These are phyloP conservation scores for Schwanniomyces occidentalis DNA, from an alignment of 805 yeast genomes.

Conservation along the genomic window DNA sequence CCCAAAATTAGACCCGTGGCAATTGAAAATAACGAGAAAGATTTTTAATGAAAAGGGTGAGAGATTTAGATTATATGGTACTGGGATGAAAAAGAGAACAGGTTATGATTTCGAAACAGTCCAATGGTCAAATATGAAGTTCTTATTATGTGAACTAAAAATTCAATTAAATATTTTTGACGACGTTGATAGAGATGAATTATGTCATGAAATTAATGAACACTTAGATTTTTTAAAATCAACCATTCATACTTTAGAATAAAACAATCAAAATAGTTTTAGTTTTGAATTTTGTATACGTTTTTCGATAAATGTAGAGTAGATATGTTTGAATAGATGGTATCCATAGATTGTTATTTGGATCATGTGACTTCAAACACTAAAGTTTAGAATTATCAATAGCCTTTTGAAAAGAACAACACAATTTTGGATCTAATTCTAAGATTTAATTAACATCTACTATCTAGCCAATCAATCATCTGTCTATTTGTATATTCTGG, in stretches of 20 bases:
- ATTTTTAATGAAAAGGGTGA: constrained; percentile 43
- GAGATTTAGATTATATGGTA: constrained; percentile 59
- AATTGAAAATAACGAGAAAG: constrained; percentile 42
- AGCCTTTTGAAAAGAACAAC: too few species aligned
- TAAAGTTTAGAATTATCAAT: too few species aligned
- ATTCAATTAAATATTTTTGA: constrained; percentile 46
- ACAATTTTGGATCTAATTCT: too few species aligned
- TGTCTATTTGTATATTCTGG: too few species aligned
- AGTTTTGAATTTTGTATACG: too few species aligned
- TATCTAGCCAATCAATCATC: too few species aligned
- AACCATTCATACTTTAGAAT: constrained; percentile 38
- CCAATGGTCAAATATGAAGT: constrained; percentile 61
- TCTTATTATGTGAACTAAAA: constrained; percentile 52
- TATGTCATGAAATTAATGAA: constrained; percentile 51
- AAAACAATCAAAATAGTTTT: too few species aligned
- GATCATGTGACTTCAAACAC: too few species aligned
- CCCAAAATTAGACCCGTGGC: constrained; percentile 67
- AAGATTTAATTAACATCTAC: too few species aligned
- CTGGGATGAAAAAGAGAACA: constrained; percentile 49
- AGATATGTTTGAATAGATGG: too few species aligned
- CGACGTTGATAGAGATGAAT: constrained; percentile 37
- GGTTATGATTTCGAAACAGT: constrained; percentile 59
- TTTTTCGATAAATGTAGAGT: too few species aligned
- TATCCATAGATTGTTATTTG: too few species aligned
- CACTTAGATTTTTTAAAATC: constrained; percentile 46